Base-by-base conservation (phyloP, 1,139 yeast species). In the Suhomyces yuchorum region DNA sequence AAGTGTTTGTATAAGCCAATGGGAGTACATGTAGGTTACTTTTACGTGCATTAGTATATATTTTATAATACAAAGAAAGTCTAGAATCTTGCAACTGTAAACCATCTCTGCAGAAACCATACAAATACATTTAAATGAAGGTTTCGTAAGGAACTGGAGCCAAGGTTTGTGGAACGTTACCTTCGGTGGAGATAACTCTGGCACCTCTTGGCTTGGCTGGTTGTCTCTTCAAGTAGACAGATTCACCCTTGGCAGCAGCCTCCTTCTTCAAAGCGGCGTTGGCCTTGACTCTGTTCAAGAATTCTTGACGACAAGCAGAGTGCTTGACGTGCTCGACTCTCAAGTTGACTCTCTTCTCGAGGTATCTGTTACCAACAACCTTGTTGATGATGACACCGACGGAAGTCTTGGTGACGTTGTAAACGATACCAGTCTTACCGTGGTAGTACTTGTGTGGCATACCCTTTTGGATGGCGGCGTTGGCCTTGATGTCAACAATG, bases 361-460 rank as follows among this genome's bases (percentile, higher is more conserved):
- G 67, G 90, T 92, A 93, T 84, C 98, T 89, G 96, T 88, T 81
- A 76, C 98, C 98, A 68, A 93, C 98, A 77, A 92, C 85, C 87
- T 93, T 93, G 95, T 93, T 87, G 75, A 93, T 79, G 73, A 93
- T 89, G 67, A 93, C 96, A 85, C 99, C 99, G 63, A 93, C 98
- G 59, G 99, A 82, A 58, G 96, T 80, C 85, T 89, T 93, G 86
- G 99, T 93, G 65, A 93, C 95, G 85, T 93, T 93, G 96, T 85
- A 93, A 62, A 93, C 86, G 66, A 92, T 90, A 86, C 99, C 99
- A 63, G 99, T 93, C 87, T 91, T 93, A 81, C 99, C 99, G 84
- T 92, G 97, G 97, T 93, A 93, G 87, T 84, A 92, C 84, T 93
- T 93, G 91, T 90, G 97, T 77, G 99, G 99, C 97, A 93, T 91